These are phyloP conservation scores for Metschnikowia arizonensis DNA, from an alignment of 805 yeast genomes.

Conservation along the genomic window DNA sequence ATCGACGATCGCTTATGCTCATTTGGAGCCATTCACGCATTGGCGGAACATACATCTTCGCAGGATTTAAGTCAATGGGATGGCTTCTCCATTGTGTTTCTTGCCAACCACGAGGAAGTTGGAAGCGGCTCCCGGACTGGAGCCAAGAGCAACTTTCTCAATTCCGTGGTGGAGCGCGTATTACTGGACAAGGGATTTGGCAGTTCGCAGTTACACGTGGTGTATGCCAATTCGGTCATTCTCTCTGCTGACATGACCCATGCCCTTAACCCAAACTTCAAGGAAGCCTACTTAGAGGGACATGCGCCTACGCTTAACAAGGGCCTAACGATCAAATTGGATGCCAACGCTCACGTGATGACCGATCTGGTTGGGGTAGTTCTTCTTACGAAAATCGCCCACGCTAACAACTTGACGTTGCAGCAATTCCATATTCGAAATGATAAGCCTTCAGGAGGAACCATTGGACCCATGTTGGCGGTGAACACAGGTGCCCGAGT, in stretches of 20 bases:
- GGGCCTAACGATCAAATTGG: constrained; percentile 36
- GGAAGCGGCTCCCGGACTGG: constrained; percentile 40
- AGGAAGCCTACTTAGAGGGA: constrained; percentile 26
- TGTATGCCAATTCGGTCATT: constrained; percentile 31
- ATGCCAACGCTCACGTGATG: constrained; percentile 35
- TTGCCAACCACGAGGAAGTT: constrained; percentile 41
- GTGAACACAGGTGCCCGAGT: constrained; percentile 34
- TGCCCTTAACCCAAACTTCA: constrained; percentile 40
- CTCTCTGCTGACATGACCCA: constrained; percentile 45
- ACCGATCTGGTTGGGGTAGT: constrained; percentile 32
- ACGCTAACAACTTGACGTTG: constrained; percentile 22
- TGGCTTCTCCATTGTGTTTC: constrained; percentile 30
- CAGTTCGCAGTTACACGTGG: constrained; percentile 10
- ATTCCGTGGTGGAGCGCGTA: constrained; percentile 19
- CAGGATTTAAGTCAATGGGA: constrained; percentile 19
- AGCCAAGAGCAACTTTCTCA: constrained; percentile 33
- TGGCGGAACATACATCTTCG: constrained; percentile 18
- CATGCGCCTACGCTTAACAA: constrained; percentile 38
- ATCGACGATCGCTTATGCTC: constrained; percentile 42
- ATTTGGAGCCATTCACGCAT: constrained; percentile 33
- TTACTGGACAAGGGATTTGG: constrained; percentile 4
- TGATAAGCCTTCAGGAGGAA: constrained; percentile 40
- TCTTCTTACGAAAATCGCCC: constrained; percentile 25
- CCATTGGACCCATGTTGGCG: constrained; percentile 41
- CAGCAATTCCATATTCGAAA: constrained; percentile 41